Evolutionary conservation across 139 green algal species (phyloP).

Genomic region (Chlamydomonas sphaeroides): DNA sequence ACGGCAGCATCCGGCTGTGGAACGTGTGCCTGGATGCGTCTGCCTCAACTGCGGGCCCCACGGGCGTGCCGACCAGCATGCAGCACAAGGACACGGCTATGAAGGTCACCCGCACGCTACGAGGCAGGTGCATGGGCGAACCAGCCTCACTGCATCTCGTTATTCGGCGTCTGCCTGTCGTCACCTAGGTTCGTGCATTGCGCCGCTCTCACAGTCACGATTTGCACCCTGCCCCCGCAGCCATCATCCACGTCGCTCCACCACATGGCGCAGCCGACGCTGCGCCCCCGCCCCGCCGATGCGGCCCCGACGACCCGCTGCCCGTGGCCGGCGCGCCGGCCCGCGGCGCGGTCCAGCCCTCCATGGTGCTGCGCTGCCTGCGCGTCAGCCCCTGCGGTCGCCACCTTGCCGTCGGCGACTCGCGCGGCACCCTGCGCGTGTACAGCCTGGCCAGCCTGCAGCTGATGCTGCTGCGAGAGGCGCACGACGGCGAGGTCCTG

Average conservation of each 20-base stretch:
- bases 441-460: slow-evolving; percentile 48
- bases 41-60: slow-evolving; percentile 1
- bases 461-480: slow-evolving; percentile 50
- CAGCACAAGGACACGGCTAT: not conserved
- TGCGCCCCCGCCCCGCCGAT: not conserved
- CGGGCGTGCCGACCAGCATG: not conserved
- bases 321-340: not conserved
- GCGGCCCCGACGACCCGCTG: slow-evolving; percentile 25
- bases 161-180: too few relatives aligned
- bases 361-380: slow-evolving; percentile 55
- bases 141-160: too few relatives aligned
- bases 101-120: slow-evolving; percentile 17
- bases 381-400: slow-evolving; percentile 46
- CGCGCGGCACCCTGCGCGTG: slow-evolving; percentile 63
- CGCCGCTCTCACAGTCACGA: too few relatives aligned
- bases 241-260: slow-evolving; percentile 6
- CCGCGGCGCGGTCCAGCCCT: not conserved
- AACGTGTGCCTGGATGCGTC: slow-evolving; percentile 30
- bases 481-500: slow-evolving; percentile 65
- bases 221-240: too few relatives aligned
- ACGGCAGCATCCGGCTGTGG: slow-evolving; percentile 56
- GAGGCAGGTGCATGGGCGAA: too few relatives aligned
- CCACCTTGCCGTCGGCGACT: slow-evolving; percentile 59
- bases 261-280: not conserved
- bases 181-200: too few relatives aligned